These are phyloP conservation scores for Botrytis hyacinthi DNA, from an alignment of 2,329 filamentous ascomycete species.

Conservation along the genomic window DNA sequence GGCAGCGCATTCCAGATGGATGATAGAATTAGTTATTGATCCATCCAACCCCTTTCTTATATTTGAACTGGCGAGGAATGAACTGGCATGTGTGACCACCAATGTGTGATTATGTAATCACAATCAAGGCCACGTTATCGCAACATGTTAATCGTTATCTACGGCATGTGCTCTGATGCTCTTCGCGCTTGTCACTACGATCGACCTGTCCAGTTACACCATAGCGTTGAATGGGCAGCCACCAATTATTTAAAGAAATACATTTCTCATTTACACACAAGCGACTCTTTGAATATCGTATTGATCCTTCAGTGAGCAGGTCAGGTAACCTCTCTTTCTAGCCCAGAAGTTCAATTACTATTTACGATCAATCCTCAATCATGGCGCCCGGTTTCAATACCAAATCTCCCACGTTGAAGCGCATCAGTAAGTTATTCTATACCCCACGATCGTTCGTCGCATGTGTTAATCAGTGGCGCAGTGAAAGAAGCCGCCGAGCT, in stretches of 20 bases:
- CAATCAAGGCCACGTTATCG: slow-evolving; percentile 5
- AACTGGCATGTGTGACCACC: not conserved
- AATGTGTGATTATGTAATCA: not conserved
- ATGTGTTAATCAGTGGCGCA: slow-evolving; percentile 39
- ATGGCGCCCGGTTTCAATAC: slow-evolving; percentile 54
- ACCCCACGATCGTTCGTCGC: slow-evolving; percentile 18
- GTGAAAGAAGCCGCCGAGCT: slow-evolving; percentile 92
- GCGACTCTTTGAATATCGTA: not conserved
- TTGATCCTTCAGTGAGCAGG: no score
- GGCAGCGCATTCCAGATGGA: not conserved
- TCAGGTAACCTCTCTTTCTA: not conserved
- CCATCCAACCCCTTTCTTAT: not conserved
- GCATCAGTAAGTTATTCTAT: slow-evolving; percentile 61
- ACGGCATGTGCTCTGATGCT: not conserved
- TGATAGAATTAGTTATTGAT: not conserved
- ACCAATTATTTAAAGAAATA: not conserved
- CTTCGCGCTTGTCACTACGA: not conserved
- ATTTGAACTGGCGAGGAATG: not conserved
- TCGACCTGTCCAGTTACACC: not conserved
- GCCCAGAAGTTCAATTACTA: not conserved
- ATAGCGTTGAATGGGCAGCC: not conserved
- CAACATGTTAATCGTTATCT: slow-evolving; percentile 2
- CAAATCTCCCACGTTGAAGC: slow-evolving; percentile 80
- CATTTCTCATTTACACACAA: not conserved
- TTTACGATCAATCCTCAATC: not conserved